These are phyloP conservation scores for Bonnemaisonia californica DNA, from an alignment of 31 red algal species.

Conservation along the genomic window DNA sequence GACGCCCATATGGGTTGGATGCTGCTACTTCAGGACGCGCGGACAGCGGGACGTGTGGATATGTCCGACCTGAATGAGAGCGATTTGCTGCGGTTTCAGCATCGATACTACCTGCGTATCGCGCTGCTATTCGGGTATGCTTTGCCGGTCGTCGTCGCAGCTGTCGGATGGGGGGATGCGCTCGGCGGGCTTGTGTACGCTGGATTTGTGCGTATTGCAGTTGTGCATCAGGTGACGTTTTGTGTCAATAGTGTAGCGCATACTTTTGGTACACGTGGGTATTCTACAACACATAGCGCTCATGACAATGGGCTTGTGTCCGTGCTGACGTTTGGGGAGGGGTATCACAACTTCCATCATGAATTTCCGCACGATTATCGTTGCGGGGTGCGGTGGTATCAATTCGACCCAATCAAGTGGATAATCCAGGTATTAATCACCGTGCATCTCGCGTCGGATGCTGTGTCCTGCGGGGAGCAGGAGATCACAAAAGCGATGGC, in stretches of 20 bases:
- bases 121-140: conserved; percentile 49
- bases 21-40: conserved; percentile 29
- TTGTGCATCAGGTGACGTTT: conserved; percentile 64
- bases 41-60: conserved; percentile 27
- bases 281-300: conserved; percentile 45
- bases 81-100: conserved; percentile 48
- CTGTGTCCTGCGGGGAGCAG: too few species aligned
- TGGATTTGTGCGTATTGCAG: conserved; percentile 52
- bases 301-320: conserved; percentile 48
- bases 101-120: conserved; percentile 52
- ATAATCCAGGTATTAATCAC: too few species aligned
- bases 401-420: conserved; percentile 75
- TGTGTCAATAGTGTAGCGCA: conserved; percentile 65
- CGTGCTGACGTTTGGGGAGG: conserved; percentile 62
- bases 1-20: conserved; percentile 69
- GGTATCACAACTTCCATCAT: conserved; percentile 78
- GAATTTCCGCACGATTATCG: conserved; percentile 71
- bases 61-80: conserved; percentile 54
- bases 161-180: conserved; percentile 44
- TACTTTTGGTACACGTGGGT: conserved; percentile 50
- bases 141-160: conserved; percentile 38
- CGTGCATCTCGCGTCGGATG: too few species aligned
- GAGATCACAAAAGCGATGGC: too few species aligned
- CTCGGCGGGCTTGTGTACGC: conserved; percentile 57
- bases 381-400: conserved; percentile 66